A percentile compares a stretch with the other conserved stretches of the same genome.
Evolutionary conservation across 345 rosid genomes (phyloP).

Genomic region (Schrenkiella parvula): DNA sequence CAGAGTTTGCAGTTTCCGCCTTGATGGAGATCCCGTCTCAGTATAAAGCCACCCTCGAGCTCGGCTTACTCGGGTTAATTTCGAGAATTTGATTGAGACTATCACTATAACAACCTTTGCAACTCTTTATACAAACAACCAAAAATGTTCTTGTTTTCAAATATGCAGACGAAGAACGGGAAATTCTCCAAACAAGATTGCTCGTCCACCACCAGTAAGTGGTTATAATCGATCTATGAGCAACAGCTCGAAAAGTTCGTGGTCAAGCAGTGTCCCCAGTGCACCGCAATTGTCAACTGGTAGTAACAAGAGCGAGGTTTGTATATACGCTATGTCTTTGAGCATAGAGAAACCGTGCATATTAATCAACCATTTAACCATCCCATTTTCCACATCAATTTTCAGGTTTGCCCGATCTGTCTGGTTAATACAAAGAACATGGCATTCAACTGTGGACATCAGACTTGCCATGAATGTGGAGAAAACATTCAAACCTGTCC

Average conservation of each 20-base stretch:
- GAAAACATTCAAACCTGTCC: conserved; percentile 64
- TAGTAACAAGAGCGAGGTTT: conserved; percentile 49
- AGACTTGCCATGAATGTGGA: conserved; percentile 76
- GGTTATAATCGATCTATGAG: conserved; percentile 33
- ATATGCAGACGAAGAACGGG: conserved; percentile 40
- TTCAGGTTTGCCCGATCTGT: conserved; percentile 73
- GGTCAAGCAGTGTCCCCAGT: conserved; percentile 33
- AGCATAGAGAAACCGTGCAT: not conserved
- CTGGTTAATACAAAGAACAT: conserved; percentile 53
- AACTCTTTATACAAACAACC: not conserved
- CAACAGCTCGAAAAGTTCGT: conserved; percentile 32
- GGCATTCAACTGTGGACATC: conserved; percentile 93
- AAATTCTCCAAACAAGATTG: conserved; percentile 43
- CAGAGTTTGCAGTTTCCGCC: conserved; percentile 73
- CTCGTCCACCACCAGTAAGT: conserved; percentile 66
- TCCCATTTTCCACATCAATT: not conserved
- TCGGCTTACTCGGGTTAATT: conserved; percentile 66
- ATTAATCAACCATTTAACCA: not conserved
- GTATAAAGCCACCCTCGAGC: conserved; percentile 76
- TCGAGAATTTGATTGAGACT: not conserved
- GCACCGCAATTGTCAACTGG: conserved; percentile 33
- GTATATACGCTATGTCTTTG: not conserved
- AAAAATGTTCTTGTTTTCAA: not conserved
- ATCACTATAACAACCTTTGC: not conserved
- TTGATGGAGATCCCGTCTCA: conserved; percentile 90